Evolutionary conservation across 164 flowering plant genomes (phyloP), one percentile per base, ranked within the genome.

Genomic region (Aristolochia fimbriata): DNA sequence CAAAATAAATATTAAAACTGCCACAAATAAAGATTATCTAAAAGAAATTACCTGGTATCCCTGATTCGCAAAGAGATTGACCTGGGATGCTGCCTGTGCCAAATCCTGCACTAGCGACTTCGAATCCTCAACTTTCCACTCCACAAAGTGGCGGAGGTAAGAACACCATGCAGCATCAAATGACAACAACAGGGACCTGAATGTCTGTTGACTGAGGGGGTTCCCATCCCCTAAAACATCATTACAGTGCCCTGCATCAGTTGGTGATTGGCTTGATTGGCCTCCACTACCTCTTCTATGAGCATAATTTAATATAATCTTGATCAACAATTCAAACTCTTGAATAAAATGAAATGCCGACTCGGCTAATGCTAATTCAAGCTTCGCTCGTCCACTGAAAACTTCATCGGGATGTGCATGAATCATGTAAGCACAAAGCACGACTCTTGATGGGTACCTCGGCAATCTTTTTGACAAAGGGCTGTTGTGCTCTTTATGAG

Each of bases 381-480:
- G 87, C 64, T 81, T 91, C 47, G 93, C 97, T 61, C 71, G 81
- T 31, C 84, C 85, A 69, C 85, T 94, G 67, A 94, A 80, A 71
- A 94, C 97, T 20, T 96, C 93, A 76, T 88, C 94, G 10, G 97
- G 97, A 70, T 94, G 99, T 20, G 93, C 85, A 74, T 88, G 58
- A 59, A 91, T 88, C 99, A 94, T 91, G 73, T 83, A 94, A 22
- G 99, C 99, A 79, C 93, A 94, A 6, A 94, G 93, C 51, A 82
- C 82, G 41, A 91, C 72, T 74, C 97, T 85, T 37, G 82, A 91
- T 41, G 85, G 91, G 76, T 88, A 94, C 72, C 99, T 85, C n/a
- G 81, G 70, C 47, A 80, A 51, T 60, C 74, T 77, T 47, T 55
- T 70, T 55, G 69, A 59, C 63, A 67, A 72, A 62, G 79, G 33